Evolutionary conservation across 345 rosid species (phyloP), one percentile per base, ranked within the genome.

Genomic region (Balakata baccata): DNA sequence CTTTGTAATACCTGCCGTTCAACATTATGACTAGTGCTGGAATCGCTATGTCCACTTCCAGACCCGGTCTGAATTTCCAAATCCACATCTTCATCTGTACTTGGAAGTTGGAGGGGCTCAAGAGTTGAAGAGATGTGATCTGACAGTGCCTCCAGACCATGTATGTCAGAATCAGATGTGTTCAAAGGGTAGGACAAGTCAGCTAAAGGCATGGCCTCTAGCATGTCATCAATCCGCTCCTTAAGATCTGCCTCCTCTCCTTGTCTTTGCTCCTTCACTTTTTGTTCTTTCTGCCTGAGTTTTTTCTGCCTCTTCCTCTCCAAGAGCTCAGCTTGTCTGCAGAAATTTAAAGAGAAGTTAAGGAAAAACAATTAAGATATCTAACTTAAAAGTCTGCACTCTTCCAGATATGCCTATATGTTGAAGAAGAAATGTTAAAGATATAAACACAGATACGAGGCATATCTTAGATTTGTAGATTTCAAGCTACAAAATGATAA

Each of bases 301-400:
- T 88, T 90, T 76, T 89, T 93, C 85, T 81, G 90, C 84, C 88
- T 89, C 81, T 86, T 96, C 87, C 85, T 86, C 82, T 93, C 96
- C 85, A 86, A 75, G 70, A 89, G 86, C 81, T 89, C 92, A 66
- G 89, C 91, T 78, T 86, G 94, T 82, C 97, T 95, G 71, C 67
- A 69, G 58, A 61, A 52, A 62, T 65, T 76, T 41, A 69, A 18
- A 56, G 66, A 54, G 70, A 22, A 75, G 73, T 29, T 6, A 25
- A 53, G 64, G 49, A 46, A 46, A 58, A 74, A 73, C 10, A 70
- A 37, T 49, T 60, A 58, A 64, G 34, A 49, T 14, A 69, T 45
- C 52, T 14, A 62, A 69, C 68, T 59, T 38, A n/a, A 29, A 1
- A 29, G 34, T 29, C 34, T 1, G 34, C 34, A 29, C 34, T 29